A percentile compares a stretch with the other conserved stretches of the same genome.
phyloP scores from a whole-genome alignment of 257 asterid species.

The Solanum paucissectum region DNA sequence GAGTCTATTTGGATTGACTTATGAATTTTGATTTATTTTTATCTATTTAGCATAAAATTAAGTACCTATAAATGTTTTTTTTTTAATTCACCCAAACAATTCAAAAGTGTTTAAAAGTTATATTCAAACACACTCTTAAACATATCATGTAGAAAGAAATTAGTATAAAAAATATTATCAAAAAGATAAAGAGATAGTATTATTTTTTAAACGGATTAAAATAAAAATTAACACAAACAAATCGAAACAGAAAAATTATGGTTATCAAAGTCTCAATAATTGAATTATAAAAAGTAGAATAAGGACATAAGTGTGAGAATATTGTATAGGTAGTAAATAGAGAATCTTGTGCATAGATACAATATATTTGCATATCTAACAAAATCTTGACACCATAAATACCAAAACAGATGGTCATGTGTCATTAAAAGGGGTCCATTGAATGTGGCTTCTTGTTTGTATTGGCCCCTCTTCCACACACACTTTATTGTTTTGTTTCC shows the following conservation, averaged over 20 bases:
- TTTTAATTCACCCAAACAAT: too few relatives aligned
- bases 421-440: constrained; percentile 45
- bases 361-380: constrained; percentile 14
- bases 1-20: not conserved
- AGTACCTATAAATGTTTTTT: too few relatives aligned
- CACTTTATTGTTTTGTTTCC: not conserved
- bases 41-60: too few relatives aligned
- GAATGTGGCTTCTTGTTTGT: constrained; percentile 9
- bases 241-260: rapidly evolving
- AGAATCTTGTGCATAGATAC: constrained; percentile 30
- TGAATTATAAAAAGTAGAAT: not conserved
- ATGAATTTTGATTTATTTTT: too few relatives aligned
- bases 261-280: not conserved
- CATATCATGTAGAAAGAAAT: too few relatives aligned
- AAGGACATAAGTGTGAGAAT: not conserved
- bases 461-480: not conserved
- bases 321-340: not conserved
- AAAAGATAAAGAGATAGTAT: too few relatives aligned
- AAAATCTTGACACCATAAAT: constrained; percentile 25
- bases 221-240: too few relatives aligned
- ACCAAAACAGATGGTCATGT: constrained; percentile 27
- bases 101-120: too few relatives aligned
- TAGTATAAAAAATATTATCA: too few relatives aligned
- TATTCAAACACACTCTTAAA: not conserved
- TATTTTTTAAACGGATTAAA: too few relatives aligned